Conservation (phyloP, 805 yeast species). For the Priceomyces medius region DNA sequence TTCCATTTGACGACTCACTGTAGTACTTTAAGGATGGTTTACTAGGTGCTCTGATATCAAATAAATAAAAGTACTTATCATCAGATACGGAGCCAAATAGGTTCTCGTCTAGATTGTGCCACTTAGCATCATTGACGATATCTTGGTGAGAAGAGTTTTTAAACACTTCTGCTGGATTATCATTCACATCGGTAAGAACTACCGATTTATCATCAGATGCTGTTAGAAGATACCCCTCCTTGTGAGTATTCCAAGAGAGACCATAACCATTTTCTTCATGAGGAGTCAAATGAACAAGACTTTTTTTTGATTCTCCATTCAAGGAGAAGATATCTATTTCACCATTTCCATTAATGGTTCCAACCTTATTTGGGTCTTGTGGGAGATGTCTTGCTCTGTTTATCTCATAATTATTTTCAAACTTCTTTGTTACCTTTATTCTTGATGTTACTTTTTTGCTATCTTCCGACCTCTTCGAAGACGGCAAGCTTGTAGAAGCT, state of each 20-base stretch:
- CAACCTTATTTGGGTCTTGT: slow-evolving; percentile 51
- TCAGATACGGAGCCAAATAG: slow-evolving; percentile 74
- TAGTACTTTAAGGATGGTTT: slow-evolving; percentile 25
- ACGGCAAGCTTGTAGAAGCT: slow-evolving; percentile 60
- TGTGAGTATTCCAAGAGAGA: slow-evolving; percentile 58
- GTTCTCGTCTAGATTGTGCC: slow-evolving; percentile 55
- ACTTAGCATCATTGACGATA: slow-evolving; percentile 74
- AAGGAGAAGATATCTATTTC: slow-evolving; percentile 54
- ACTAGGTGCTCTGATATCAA: slow-evolving; percentile 48
- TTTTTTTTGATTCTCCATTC: slow-evolving; percentile 20
- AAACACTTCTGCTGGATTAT: slow-evolving; percentile 11
- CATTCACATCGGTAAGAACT: slow-evolving; percentile 56
- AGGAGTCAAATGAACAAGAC: slow-evolving; percentile 39
- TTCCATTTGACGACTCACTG: slow-evolving; percentile 34
- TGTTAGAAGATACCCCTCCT: slow-evolving; percentile 52
- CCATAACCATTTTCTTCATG: slow-evolving; percentile 76
- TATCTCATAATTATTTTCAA: slow-evolving; percentile 61
- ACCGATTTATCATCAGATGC: slow-evolving; percentile 66
- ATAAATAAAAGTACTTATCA: slow-evolving; percentile 54
- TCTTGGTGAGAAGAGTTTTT: slow-evolving; percentile 41
- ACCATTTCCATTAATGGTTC: slow-evolving; percentile 71
- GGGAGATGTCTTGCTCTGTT: slow-evolving; percentile 75
- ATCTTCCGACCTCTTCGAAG: slow-evolving; percentile 16
- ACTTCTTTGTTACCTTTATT: slow-evolving; percentile 60
- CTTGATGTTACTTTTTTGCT: slow-evolving; percentile 46